Conservation (phyloP, 2,329 filamentous ascomycete genomes). For the Colletotrichum eremochloae region DNA sequence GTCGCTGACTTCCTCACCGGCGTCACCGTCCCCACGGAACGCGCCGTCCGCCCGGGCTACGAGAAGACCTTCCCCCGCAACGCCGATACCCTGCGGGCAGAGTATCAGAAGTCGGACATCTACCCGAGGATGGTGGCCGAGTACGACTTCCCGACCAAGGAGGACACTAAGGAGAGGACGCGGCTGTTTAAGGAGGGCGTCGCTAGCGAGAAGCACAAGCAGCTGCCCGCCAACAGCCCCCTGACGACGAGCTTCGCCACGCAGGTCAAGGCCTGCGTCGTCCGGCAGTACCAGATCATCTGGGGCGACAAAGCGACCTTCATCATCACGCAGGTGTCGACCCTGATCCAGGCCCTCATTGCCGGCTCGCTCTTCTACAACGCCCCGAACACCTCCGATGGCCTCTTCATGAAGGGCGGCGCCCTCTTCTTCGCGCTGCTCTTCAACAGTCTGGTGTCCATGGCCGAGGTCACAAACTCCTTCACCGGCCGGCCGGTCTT, state of each 20-base stretch:
- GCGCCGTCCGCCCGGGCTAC: slow-evolving; percentile 65
- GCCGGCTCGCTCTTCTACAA: slow-evolving; percentile 78
- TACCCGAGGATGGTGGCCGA: slow-evolving; percentile 65
- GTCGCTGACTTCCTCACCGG: slow-evolving; percentile 76
- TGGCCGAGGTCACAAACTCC: slow-evolving; percentile 75
- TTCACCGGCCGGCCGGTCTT: slow-evolving; percentile 73
- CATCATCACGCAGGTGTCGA: slow-evolving; percentile 71
- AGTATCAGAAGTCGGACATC: slow-evolving; percentile 67
- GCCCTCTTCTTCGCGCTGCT: slow-evolving; percentile 70
- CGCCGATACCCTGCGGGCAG: slow-evolving; percentile 57
- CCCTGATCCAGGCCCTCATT: slow-evolving; percentile 71
- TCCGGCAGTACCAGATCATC: slow-evolving; percentile 74
- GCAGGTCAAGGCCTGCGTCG: slow-evolving; percentile 69
- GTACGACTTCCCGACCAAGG: slow-evolving; percentile 65
- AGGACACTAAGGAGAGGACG: slow-evolving; percentile 62
- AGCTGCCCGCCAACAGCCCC: slow-evolving; percentile 65
- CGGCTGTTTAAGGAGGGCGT: slow-evolving; percentile 67
- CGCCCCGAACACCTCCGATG: slow-evolving; percentile 67
- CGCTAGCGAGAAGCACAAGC: slow-evolving; percentile 66
- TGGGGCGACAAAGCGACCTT: slow-evolving; percentile 73
- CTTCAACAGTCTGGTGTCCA: slow-evolving; percentile 71
- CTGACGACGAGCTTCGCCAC: slow-evolving; percentile 66
- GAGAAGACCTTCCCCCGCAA: slow-evolving; percentile 61
- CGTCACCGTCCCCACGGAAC: slow-evolving; percentile 76
- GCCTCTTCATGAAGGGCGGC: slow-evolving; percentile 75